A percentile compares a stretch with the other conserved stretches of the same genome.
phyloP scores from a whole-genome alignment of 805 yeast species.

The Priceomyces melissophilus region DNA sequence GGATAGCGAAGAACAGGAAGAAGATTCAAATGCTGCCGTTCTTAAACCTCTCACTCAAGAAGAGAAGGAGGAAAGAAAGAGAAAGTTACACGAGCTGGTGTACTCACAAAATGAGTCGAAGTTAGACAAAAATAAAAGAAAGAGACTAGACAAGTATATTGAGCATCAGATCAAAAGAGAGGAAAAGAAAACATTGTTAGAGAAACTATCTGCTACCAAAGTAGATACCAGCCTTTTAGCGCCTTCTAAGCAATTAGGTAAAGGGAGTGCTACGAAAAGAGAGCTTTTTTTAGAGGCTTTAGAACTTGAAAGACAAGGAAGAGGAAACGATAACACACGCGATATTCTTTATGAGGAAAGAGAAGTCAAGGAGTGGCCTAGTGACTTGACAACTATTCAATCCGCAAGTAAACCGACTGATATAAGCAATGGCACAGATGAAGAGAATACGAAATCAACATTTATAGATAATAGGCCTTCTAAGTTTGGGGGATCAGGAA shows the following conservation, averaged over 20 bases:
- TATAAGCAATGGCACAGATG: constrained; percentile 14
- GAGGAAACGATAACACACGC: constrained; percentile 57
- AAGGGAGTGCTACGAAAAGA: constrained; percentile 62
- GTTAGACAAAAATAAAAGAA: constrained; percentile 64
- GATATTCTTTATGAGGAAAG: constrained; percentile 70
- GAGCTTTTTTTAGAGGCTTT: constrained; percentile 76
- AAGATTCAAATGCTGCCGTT: constrained; percentile 58
- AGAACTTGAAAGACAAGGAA: constrained; percentile 66
- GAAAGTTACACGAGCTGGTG: constrained; percentile 57
- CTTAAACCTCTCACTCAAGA: constrained; percentile 59
- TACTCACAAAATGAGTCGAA: constrained; percentile 56
- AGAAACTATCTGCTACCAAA: constrained; percentile 63
- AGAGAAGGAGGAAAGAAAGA: constrained; percentile 62
- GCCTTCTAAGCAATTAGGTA: constrained; percentile 76
- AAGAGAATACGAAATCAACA: constrained; percentile 24
- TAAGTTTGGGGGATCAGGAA: constrained; percentile 56
- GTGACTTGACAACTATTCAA: constrained; percentile 17
- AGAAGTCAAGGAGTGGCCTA: constrained; percentile 56
- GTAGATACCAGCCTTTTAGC: constrained; percentile 69
- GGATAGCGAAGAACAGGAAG: constrained; percentile 14
- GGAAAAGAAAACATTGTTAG: constrained; percentile 74
- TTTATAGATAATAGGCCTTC: constrained; percentile 74
- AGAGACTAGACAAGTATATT: constrained; percentile 85
- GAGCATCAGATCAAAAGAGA: constrained; percentile 87
- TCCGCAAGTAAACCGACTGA: constrained; percentile 15